Conservation (phyloP, 345 rosid genomes). For the Pugionium cornutum region DNA sequence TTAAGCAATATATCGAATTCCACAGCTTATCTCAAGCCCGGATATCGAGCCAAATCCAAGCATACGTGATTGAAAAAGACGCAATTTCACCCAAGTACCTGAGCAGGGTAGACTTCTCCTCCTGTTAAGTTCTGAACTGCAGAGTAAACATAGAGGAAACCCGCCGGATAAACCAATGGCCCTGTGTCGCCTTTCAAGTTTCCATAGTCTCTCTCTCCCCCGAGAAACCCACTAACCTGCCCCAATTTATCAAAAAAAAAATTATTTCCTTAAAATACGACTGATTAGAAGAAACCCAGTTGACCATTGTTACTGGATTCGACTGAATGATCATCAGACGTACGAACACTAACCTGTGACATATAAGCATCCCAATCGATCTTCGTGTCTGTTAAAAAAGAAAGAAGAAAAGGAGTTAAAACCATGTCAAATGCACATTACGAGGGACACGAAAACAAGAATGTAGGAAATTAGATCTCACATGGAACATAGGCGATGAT, state of each 20-base stretch:
- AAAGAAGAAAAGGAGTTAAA: background rate
- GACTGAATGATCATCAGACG: background rate
- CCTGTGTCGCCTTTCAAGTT: slow-evolving; percentile 95
- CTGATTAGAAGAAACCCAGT: background rate
- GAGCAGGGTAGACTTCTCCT: slow-evolving; percentile 72
- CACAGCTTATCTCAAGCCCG: background rate
- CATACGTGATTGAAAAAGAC: background rate
- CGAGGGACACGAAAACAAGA: background rate
- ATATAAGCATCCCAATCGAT: slow-evolving; percentile 99
- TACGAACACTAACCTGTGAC: slow-evolving; percentile 67
- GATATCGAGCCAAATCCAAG: background rate
- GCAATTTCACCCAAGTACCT: slow-evolving; percentile 46
- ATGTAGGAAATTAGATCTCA: slow-evolving; percentile 41
- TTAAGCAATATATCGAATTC: background rate
- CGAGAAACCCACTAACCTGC: slow-evolving; percentile 86
- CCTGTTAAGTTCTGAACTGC: slow-evolving; percentile 68
- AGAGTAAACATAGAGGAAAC: slow-evolving; percentile 90
- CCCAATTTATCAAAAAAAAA: slow-evolving; percentile 6
- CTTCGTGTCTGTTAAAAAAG: slow-evolving; percentile 69
- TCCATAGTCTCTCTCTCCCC: slow-evolving; percentile 84
- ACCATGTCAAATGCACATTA: slow-evolving; percentile 2
- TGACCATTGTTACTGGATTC: slow-evolving; percentile 1
- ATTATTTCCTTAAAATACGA: slow-evolving; percentile 8
- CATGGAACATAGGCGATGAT: slow-evolving; percentile 84
- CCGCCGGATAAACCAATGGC: slow-evolving; percentile 94